Evolutionary conservation across 192 early-diverging fungal genomes (phyloP).

Genomic region (Umbelopsis ramanniana): DNA sequence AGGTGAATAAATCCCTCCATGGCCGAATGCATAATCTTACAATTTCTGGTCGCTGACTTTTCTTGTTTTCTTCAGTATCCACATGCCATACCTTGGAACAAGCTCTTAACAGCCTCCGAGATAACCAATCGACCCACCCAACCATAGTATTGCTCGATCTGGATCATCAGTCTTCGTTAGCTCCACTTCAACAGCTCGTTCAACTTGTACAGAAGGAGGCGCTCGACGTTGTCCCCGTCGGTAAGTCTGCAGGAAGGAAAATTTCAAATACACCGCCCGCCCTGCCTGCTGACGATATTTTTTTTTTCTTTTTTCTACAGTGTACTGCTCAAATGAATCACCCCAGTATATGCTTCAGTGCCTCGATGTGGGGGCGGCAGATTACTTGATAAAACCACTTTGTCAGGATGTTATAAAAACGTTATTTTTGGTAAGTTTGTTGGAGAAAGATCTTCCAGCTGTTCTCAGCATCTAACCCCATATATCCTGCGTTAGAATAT

Average conservation of each 20-base stretch:
- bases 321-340: constrained; percentile 25
- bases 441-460: neutral
- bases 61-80: neutral
- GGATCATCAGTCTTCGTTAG: neutral
- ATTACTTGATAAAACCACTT: constrained; percentile 39
- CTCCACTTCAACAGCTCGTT: neutral
- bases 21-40: neutral
- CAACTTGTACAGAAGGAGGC: neutral
- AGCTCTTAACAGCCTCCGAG: neutral
- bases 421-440: constrained; percentile 34
- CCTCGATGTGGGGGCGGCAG: constrained; percentile 37
- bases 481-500: neutral
- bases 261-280: neutral
- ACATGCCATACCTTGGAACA: neutral
- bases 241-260: neutral
- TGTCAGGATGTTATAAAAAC: constrained; percentile 38
- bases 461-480: neutral
- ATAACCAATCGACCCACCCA: neutral
- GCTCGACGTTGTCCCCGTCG: neutral
- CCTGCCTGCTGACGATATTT: too few species aligned
- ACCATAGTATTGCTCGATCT: constrained; percentile 6
- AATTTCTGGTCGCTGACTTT: neutral
- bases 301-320: constrained; percentile 3
- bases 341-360: constrained; percentile 39
- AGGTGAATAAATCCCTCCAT: neutral